A percentile compares a stretch with the other conserved stretches of the same genome.
phyloP scores from a whole-genome alignment of 164 flowering plant species.

The Piper longum region DNA sequence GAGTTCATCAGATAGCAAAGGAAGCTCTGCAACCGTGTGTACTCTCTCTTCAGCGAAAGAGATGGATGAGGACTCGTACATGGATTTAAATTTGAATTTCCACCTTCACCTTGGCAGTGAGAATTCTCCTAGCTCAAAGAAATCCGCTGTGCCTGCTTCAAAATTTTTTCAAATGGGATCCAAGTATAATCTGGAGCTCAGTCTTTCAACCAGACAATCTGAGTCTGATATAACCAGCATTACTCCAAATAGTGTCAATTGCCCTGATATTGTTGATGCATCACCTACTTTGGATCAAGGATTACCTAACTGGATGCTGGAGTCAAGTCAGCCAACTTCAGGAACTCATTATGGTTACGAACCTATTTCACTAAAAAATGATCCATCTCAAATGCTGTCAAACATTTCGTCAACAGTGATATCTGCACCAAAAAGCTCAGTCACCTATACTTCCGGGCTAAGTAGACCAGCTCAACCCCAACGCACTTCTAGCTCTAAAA shows the following conservation, averaged over 20 bases:
- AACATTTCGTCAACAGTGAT: conserved; percentile 20
- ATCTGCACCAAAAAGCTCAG: conserved; percentile 45
- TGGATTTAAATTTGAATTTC: conserved; percentile 60
- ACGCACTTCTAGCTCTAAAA: conserved; percentile 29
- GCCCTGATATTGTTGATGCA: conserved; percentile 9
- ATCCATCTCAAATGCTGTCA: conserved; percentile 17
- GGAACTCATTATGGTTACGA: conserved; percentile 13
- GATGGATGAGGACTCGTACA: conserved; percentile 59
- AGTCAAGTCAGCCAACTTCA: conserved; percentile 10
- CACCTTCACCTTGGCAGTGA: conserved; percentile 66
- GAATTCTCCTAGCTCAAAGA: conserved; percentile 29
- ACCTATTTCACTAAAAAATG: conserved; percentile 13
- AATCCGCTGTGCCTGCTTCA: conserved; percentile 12
- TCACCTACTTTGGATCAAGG: conserved; percentile 26
- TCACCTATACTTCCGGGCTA: conserved; percentile 66
- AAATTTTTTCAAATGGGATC: conserved; percentile 20
- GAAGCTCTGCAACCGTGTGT: conserved; percentile 73
- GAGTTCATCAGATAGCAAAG: conserved; percentile 90
- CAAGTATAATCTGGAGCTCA: conserved; percentile 52
- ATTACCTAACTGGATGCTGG: conserved; percentile 22
- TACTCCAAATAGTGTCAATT: conserved; percentile 13
- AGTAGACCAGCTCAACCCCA: conserved; percentile 25
- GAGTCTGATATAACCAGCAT: conserved; percentile 63
- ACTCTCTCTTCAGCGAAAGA: conserved; percentile 77
- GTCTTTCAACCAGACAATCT: conserved; percentile 56